Base-by-base conservation (phyloP, 306 rosid species). In the Datisca glomerata region DNA sequence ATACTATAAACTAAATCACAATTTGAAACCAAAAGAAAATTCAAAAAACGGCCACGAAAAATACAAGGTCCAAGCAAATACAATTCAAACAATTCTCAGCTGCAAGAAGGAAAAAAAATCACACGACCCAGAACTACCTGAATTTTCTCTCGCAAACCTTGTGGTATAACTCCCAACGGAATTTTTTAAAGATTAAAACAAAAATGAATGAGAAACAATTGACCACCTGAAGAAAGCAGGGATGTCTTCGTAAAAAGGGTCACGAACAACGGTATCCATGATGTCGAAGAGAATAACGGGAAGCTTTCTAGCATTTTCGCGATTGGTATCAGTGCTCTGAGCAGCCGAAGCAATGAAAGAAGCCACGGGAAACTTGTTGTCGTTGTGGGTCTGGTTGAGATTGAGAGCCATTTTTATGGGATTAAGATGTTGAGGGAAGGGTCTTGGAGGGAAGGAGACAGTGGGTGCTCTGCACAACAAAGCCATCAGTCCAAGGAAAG, bases 201-300 rank as follows among this genome's bases (percentile, higher is more conserved):
- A n/a, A n/a, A n/a, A n/a, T n/a, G n/a, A n/a, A n/a, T n/a, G n/a
- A n/a, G n/a, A n/a, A n/a, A n/a, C n/a, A 16, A 9, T 27, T 2
- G 18, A 20, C 51, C 61, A 79, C 91, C 91, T 62, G 69, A 89
- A 89, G 76, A 89, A 89, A 29, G 78, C 67, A 49, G 95, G 95
- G 61, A 89, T 69, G 42, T 80, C 93, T 2, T 68, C 69, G 61
- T 77, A 84, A 53, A 84, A 89, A 31, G 98, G 98, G 72, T 89
- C 98, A 5, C 86, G 95, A 63, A 89, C 95, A 49, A 89, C 24
- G 31, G 98, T 89, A 42, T 73, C 93, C 95, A 89, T 89, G 57
- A 89, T 70, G 60, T 89, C 98, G 33, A 89, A 89, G n/a, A 89
- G 73, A 20, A 89, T 66, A 41, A 89, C 33, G 13, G 98, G 98